Evolutionary conservation across 345 rosid genomes (phyloP), one percentile per base, ranked within the genome.

Genomic region (Garcia nutans): DNA sequence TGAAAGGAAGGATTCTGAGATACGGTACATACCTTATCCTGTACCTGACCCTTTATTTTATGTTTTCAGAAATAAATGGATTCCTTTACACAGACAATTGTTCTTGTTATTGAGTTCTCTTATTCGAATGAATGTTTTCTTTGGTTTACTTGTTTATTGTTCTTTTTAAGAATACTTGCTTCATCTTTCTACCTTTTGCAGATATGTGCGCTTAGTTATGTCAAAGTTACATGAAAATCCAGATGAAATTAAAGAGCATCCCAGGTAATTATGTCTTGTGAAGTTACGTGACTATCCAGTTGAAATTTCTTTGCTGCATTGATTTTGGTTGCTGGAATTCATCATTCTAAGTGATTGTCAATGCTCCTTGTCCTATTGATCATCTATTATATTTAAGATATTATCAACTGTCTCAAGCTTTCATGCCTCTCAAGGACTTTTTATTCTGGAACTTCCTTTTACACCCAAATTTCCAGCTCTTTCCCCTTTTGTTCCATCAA

Each of bases 1-100:
- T 28, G 99, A 96, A 79, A 90, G 93, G 85, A 96, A 90, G 85
- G 99, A 96, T 28, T 96, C 98, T 73, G 98, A 95, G 89, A 93
- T 93, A 73, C 91, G 99, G 97, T 91, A 90, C 37, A 42, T 66
- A 57, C 79, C 60, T 74, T 74, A 3, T 59, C 57, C 72, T 59
- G 2, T 26, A 20, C 64, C 12, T 28, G 49, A 47, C 17, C 17
- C 56, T 68, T 72, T 58, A 12, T 8, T 65, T 11, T 0, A 37
- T 59, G 9, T 50, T 44, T 74, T 76, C 47, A 67, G 74, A 74
- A 71, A 77, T 23, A 8, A 66, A 70, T 24, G 55, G 54, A 24
- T 76, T 52, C 17, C 26, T 61, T 72, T 42, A 16, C 2, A 22
- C 33, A 37, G 50, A n/a, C 71, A 37, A 72, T 3, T 59, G 3